phyloP scores from a whole-genome alignment of 2,329 filamentous ascomycete species.

The Colletotrichum plurivorum region DNA sequence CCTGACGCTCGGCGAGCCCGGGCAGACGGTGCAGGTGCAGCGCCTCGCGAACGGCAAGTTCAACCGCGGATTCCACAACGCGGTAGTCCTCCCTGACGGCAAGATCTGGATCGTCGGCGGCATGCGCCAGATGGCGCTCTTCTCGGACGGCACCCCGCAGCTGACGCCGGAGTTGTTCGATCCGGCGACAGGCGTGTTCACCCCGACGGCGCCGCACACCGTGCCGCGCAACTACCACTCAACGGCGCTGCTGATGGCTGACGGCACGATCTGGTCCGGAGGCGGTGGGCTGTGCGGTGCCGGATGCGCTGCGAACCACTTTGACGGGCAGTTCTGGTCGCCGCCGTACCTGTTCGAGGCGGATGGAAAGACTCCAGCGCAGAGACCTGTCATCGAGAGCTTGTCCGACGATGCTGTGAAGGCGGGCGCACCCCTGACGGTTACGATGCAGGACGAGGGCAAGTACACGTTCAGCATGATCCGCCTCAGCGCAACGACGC shows the following conservation, averaged over 20 bases:
- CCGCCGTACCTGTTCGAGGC: constrained; percentile 68
- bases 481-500: constrained; percentile 64
- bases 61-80: constrained; percentile 58
- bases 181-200: constrained; percentile 46
- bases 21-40: constrained; percentile 22
- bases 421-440: constrained; percentile 46
- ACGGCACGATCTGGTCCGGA: constrained; percentile 63
- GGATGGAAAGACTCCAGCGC: constrained; percentile 53
- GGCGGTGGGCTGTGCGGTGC: constrained; percentile 67
- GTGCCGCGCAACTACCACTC: constrained; percentile 65
- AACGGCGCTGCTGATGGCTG: constrained; percentile 61
- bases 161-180: constrained; percentile 62
- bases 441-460: constrained; percentile 47
- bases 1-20: constrained; percentile 59
- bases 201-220: constrained; percentile 47
- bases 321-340: constrained; percentile 67
- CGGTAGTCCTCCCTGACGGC: constrained; percentile 63
- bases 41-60: constrained; percentile 38
- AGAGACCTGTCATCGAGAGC: constrained; percentile 57
- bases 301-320: constrained; percentile 61
- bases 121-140: constrained; percentile 56
- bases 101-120: constrained; percentile 62
- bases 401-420: constrained; percentile 46
- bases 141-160: constrained; percentile 58
- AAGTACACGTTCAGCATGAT: constrained; percentile 58